Evolutionary conservation across 305 asterid species (phyloP).

Genomic region (Fraxinus floribunda): DNA sequence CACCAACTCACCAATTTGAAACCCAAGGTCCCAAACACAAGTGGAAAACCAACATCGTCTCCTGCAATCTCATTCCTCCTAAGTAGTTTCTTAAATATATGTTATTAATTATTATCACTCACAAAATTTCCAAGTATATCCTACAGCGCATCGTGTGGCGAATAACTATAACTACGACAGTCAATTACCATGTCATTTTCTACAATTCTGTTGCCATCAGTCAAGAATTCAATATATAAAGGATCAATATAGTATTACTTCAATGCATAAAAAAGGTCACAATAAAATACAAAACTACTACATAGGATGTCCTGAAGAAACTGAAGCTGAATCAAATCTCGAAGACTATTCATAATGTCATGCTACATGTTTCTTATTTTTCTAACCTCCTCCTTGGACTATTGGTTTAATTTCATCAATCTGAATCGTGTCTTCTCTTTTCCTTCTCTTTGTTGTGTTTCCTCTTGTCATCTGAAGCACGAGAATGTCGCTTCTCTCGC

Average conservation of each 20-base stretch:
- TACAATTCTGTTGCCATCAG: background rate
- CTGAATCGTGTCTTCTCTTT: slow-evolving; percentile 66
- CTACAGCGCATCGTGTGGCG: background rate
- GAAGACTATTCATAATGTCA: background rate
- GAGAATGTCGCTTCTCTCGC: slow-evolving; percentile 61
- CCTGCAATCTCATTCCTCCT: background rate
- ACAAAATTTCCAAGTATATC: background rate
- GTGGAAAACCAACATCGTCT: background rate
- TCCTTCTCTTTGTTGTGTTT: slow-evolving; percentile 64
- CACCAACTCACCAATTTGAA: background rate
- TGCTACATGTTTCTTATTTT: background rate
- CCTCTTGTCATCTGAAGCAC: slow-evolving; percentile 63
- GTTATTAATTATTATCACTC: too few relatives aligned
- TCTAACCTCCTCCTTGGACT: background rate
- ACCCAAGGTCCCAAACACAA: too few relatives aligned
- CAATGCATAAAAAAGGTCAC: background rate
- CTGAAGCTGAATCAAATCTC: background rate
- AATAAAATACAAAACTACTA: background rate
- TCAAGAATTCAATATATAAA: background rate
- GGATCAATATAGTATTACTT: background rate
- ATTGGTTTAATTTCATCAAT: slow-evolving; percentile 25
- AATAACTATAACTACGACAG: background rate
- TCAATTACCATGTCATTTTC: background rate
- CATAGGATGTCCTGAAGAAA: background rate
- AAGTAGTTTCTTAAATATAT: background rate